phyloP scores from a whole-genome alignment of 2,329 filamentous ascomycete species.

The Fusarium equiseti region DNA sequence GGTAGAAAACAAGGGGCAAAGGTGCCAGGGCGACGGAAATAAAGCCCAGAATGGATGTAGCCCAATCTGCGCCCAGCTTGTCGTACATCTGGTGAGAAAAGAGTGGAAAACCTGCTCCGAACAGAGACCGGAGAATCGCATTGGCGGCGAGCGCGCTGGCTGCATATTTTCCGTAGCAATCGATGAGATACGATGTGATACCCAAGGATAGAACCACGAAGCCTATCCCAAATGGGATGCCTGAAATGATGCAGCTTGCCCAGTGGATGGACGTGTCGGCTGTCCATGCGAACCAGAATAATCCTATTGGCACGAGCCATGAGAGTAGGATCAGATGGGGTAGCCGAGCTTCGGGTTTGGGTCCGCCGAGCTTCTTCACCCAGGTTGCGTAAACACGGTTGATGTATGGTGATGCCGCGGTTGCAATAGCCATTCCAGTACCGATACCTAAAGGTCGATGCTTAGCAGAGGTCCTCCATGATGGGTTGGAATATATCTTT shows the following conservation, averaged over 20 bases:
- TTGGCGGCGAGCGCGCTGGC: slow-evolving; percentile 10
- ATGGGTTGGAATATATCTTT: accelerated
- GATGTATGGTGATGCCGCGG: not conserved
- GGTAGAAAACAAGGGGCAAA: not conserved
- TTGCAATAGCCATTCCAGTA: not conserved
- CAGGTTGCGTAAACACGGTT: not conserved
- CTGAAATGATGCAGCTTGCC: slow-evolving; percentile 56
- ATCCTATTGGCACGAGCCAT: slow-evolving; percentile 39
- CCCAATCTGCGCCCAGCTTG: not conserved
- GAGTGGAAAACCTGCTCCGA: slow-evolving; percentile 16
- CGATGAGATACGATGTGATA: slow-evolving; percentile 23
- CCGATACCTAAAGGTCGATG: not conserved
- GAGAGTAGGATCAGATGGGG: not conserved
- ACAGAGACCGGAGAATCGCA: slow-evolving; percentile 12
- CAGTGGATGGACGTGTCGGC: slow-evolving; percentile 64
- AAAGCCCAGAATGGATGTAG: not conserved
- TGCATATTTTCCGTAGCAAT: slow-evolving; percentile 23
- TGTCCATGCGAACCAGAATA: slow-evolving; percentile 72
- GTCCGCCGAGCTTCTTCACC: not conserved
- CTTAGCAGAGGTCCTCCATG: not conserved
- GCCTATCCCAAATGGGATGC: slow-evolving; percentile 62
- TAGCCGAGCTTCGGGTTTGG: not conserved
- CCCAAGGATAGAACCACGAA: slow-evolving; percentile 56
- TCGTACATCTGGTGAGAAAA: slow-evolving; percentile 5
- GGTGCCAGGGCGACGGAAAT: not conserved